Evolutionary conservation across 345 rosid species (phyloP).

Genomic region (Lenwebbia sp.): DNA sequence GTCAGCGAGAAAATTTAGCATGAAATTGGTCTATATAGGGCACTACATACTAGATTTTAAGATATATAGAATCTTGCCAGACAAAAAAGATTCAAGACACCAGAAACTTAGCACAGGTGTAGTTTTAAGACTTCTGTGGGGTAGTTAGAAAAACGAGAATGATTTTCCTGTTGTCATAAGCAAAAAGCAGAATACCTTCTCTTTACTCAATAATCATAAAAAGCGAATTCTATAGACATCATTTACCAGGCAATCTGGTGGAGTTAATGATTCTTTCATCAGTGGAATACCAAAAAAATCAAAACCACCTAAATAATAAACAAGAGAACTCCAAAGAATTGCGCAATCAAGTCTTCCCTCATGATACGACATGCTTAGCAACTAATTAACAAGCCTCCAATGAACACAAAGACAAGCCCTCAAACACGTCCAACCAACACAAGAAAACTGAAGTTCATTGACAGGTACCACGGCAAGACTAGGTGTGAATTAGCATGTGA

Average conservation of each 20-base stretch:
- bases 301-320: background rate
- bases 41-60: background rate
- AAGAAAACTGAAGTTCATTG: background rate
- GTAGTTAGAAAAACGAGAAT: background rate
- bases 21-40: background rate
- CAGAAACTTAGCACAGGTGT: background rate
- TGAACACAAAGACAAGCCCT: background rate
- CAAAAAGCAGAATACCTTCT: background rate
- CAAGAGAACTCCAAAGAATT: no score
- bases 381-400: background rate
- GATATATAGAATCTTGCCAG: background rate
- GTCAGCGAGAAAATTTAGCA: constrained; percentile 7
- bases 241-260: background rate
- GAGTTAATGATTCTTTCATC: background rate
- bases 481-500: background rate
- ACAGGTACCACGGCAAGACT: background rate
- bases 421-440: background rate
- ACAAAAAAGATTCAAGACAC: background rate
- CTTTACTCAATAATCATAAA: background rate
- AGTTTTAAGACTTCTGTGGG: background rate
- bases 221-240: background rate
- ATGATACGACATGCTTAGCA: background rate
- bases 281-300: background rate
- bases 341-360: background rate
- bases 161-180: background rate